phyloP scores from a whole-genome alignment of 441 rosid species.

The Hypseocharis bilobata region DNA sequence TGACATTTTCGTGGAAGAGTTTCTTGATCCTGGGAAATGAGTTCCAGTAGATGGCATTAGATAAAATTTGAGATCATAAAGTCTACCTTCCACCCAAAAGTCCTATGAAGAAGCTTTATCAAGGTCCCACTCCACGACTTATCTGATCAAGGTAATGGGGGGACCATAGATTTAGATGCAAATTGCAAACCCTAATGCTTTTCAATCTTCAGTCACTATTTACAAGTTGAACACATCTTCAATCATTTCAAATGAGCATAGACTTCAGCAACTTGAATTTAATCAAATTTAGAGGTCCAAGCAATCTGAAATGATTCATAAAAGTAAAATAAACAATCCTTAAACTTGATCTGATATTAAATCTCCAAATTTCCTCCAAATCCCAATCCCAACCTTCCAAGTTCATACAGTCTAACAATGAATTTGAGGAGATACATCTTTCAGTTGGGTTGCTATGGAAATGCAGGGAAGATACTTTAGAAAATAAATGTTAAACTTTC shows the following conservation, averaged over 20 bases:
- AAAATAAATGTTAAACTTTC: background rate
- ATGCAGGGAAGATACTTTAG: background rate
- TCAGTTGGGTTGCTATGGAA: background rate
- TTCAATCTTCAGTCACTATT: constrained; percentile 28
- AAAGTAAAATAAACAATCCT: constrained; percentile 1
- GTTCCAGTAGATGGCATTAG: constrained; percentile 24
- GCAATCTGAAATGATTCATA: constrained; percentile 4
- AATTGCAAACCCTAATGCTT: constrained; percentile 34
- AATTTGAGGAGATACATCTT: background rate
- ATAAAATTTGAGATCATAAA: constrained; percentile 28
- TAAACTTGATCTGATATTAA: constrained; percentile 13
- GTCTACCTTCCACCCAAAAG: constrained; percentile 31
- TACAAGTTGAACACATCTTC: constrained; percentile 28
- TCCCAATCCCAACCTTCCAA: constrained; percentile 12
- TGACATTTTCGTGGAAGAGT: constrained; percentile 36
- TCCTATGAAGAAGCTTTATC: constrained; percentile 33
- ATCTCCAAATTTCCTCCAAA: constrained; percentile 14
- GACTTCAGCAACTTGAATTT: constrained; percentile 2
- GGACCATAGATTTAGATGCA: constrained; percentile 47
- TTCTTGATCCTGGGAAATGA: constrained; percentile 32
- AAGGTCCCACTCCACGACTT: constrained; percentile 53
- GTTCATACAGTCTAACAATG: constrained; percentile 2
- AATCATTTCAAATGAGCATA: constrained; percentile 5
- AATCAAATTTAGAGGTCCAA: background rate
- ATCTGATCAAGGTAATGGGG: constrained; percentile 45